phyloP scores from a whole-genome alignment of 805 yeast species.

The Priceomyces carsonii region DNA sequence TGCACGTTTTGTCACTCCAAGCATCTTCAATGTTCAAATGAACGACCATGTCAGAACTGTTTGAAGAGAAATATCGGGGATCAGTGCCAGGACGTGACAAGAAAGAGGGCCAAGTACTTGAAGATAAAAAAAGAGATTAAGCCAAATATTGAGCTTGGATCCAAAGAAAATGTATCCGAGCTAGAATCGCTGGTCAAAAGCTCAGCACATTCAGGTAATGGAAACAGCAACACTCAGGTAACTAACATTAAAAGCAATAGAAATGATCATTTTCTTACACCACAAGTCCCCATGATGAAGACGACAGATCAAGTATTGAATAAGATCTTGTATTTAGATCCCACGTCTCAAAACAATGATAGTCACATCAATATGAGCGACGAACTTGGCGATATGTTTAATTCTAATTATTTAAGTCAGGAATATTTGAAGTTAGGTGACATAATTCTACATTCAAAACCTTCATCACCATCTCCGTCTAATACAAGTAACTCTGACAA shows the following conservation, averaged over 20 bases:
- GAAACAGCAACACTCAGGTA: too few relatives aligned
- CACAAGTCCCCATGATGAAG: slow-evolving; percentile 20
- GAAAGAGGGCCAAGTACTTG: slow-evolving; percentile 51
- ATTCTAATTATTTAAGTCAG: slow-evolving; percentile 49
- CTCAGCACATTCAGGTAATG: too few relatives aligned
- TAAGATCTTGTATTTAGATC: slow-evolving; percentile 16
- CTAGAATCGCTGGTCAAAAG: too few relatives aligned
- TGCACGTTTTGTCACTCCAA: slow-evolving; percentile 73
- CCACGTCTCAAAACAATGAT: slow-evolving; percentile 7
- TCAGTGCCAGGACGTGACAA: slow-evolving; percentile 56
- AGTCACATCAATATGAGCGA: slow-evolving; percentile 14
- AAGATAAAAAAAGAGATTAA: slow-evolving; percentile 3
- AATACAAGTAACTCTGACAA: slow-evolving; percentile 20
- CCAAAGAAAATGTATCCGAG: too few relatives aligned
- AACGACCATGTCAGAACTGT: slow-evolving; percentile 74
- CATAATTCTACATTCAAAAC: slow-evolving; percentile 42
- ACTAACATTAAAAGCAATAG: too few relatives aligned
- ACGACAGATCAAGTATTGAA: slow-evolving; percentile 30
- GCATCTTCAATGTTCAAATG: slow-evolving; percentile 70
- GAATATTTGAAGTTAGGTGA: slow-evolving; percentile 55
- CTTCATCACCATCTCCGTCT: slow-evolving; percentile 41
- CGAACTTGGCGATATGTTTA: slow-evolving; percentile 20
- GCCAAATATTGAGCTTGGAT: too few relatives aligned
- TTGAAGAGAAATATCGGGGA: slow-evolving; percentile 57
- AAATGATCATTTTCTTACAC: background rate